phyloP scores from a whole-genome alignment of 2,329 filamentous ascomycete genomes.

The Orbilia brochopaga region DNA sequence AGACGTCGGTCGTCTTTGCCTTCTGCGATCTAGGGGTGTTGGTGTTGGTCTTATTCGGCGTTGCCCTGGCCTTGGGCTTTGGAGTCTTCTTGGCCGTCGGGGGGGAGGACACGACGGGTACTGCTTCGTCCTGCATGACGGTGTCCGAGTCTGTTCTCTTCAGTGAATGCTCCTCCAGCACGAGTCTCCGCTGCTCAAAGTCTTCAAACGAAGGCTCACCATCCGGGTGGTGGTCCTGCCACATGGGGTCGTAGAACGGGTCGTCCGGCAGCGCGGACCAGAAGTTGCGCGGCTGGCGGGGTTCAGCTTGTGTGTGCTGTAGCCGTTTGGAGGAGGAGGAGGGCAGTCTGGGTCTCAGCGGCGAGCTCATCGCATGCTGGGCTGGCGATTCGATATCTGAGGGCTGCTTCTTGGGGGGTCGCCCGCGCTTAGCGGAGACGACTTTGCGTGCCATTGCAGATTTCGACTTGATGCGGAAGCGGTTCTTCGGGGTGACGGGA shows the following conservation, averaged over 20 bases:
- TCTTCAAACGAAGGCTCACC: conserved; percentile 51
- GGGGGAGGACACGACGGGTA: conserved; percentile 11
- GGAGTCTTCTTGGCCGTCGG: conserved; percentile 18
- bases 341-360: conserved; percentile 18
- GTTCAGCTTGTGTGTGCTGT: background rate
- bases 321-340: conserved; percentile 4
- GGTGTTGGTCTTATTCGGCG: conserved; percentile 24
- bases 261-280: conserved; percentile 51
- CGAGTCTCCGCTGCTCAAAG: conserved; percentile 24
- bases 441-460: conserved; percentile 20
- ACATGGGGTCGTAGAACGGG: conserved; percentile 53
- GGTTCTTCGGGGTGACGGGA: conserved; percentile 45
- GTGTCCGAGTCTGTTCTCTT: conserved; percentile 1
- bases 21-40: conserved; percentile 26
- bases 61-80: conserved; percentile 14
- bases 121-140: conserved; percentile 7
- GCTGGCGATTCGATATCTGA: conserved; percentile 17
- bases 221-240: conserved; percentile 54
- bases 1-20: conserved; percentile 13
- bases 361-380: conserved; percentile 21
- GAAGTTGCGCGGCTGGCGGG: conserved; percentile 31
- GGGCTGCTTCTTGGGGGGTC: conserved; percentile 11
- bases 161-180: conserved; percentile 23
- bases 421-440: conserved; percentile 16
- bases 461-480: conserved; percentile 13